Base-by-base conservation (phyloP, 441 rosid species). In the Gossypium lobatum region DNA sequence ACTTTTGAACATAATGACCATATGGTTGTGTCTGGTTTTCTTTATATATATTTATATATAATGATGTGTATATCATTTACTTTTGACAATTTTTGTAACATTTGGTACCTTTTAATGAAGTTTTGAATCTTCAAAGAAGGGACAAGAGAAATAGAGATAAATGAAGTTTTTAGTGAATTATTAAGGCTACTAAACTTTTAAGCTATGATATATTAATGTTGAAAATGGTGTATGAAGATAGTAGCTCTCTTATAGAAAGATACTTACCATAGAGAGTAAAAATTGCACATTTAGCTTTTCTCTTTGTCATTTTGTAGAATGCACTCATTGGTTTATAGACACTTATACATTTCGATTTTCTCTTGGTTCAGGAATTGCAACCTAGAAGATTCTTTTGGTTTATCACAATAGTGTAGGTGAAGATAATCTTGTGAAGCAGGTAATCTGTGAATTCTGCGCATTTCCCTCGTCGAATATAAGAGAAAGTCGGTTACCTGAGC, bases 311-410 rank as follows among this genome's bases (percentile, higher is more conserved):
- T 48, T 48, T 14, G n/a, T 13, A 48, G 3, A 11, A 54, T 17
- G 11, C 58, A 54, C 10, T 54, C 10, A 54, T 17, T 54, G 59
- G 59, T 25, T 54, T 72, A 63, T 18, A 55, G 42, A 65, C 26
- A 20, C 75, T 76, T 13, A 75, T 4, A 23, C 4, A 4, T 28
- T 61, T 10, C 50, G 64, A 60, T 71, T 76, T 71, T 79, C 37
- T 59, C 70, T 77, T 79, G 82, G 62, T 83, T 73, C 96, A 93
- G 98, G 95, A 83, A 93, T 89, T 83, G 89, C 93, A 85, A 83
- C 94, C 65, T 93, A 90, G 91, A 81, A 84, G 85, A 74, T 84
- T 79, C 74, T 84, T 86, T 83, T 78, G 78, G 84, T 83, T 78
- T 8, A 82, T 75, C 83, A 78, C 72, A 64, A 85, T 78, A 74